phyloP scores from a whole-genome alignment of 208 protist species.

The Wallacemonas rigidus region DNA sequence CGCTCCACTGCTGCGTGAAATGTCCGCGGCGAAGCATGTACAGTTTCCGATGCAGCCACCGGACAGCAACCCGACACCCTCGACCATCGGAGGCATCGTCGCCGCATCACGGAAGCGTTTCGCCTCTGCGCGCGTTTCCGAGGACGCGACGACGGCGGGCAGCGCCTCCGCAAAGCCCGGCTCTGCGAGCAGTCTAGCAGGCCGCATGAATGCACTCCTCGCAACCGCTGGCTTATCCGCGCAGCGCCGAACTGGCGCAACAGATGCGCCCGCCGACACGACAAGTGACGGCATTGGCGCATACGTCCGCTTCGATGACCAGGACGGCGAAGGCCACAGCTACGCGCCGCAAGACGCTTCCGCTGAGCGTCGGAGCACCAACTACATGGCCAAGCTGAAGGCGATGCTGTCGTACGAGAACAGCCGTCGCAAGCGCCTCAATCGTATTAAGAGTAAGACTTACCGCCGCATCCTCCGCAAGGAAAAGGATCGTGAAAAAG shows the following conservation, averaged over 20 bases:
- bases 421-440: slow-evolving; percentile 81
- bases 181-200: slow-evolving; percentile 55
- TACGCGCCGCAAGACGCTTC: slow-evolving; percentile 10
- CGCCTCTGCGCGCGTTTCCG: slow-evolving; percentile 22
- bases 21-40: slow-evolving; percentile 69
- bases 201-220: slow-evolving; percentile 57
- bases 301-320: slow-evolving; percentile 42
- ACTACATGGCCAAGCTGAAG: slow-evolving; percentile 90
- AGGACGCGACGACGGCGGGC: background rate
- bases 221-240: slow-evolving; percentile 59
- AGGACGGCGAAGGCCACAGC: slow-evolving; percentile 17
- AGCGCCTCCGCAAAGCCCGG: slow-evolving; percentile 9
- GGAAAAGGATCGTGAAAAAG: slow-evolving; percentile 89
- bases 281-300: slow-evolving; percentile 32
- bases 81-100: slow-evolving; percentile 76
- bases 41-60: slow-evolving; percentile 78
- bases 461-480: slow-evolving; percentile 92
- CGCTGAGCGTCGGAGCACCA: slow-evolving; percentile 35
- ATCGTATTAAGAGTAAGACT: slow-evolving; percentile 94
- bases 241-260: slow-evolving; percentile 17
- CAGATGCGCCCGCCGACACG: slow-evolving; percentile 15
- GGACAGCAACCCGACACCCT: slow-evolving; percentile 69
- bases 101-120: slow-evolving; percentile 33
- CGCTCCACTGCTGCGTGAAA: slow-evolving; percentile 67
- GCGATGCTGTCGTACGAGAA: slow-evolving; percentile 90